A percentile compares a stretch with the other conserved stretches of the same genome.
phyloP scores from a whole-genome alignment of 148 eudicot species.

The Rhododendron ferrugineum region DNA sequence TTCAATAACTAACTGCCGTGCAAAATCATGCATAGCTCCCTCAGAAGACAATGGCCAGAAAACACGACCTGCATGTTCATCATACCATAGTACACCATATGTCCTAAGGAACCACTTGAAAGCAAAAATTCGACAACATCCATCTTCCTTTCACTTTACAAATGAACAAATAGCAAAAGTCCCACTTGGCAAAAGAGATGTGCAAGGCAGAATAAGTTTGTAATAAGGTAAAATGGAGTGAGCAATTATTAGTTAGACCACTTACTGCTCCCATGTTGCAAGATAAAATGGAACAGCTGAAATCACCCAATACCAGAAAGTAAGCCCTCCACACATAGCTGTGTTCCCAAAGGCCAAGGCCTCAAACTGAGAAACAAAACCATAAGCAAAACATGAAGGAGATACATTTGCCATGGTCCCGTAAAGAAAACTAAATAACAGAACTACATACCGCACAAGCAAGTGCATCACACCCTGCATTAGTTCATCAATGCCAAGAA shows the following conservation, averaged over 20 bases:
- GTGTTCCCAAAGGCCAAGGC: conserved; percentile 89
- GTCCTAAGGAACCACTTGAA: background rate
- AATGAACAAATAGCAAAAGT: background rate
- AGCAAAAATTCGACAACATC: background rate
- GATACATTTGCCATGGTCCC: background rate
- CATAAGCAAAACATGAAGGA: conserved; percentile 5
- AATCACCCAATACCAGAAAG: conserved; percentile 90
- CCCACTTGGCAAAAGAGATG: background rate
- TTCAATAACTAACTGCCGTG: background rate
- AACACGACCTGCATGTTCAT: background rate
- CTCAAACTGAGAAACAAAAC: conserved; percentile 54
- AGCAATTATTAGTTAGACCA: conserved; percentile 19
- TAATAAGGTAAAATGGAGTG: background rate
- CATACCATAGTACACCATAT: background rate
- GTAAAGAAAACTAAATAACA: background rate
- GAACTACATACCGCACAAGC: conserved; percentile 75
- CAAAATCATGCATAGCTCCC: background rate
- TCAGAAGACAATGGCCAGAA: background rate
- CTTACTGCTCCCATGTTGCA: conserved; percentile 97
- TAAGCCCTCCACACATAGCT: conserved; percentile 75
- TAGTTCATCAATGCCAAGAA: conserved; percentile 13
- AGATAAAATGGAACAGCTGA: conserved; percentile 82
- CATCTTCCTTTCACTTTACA: background rate
- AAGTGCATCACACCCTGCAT: conserved; percentile 90
- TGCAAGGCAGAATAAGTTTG: background rate